These are phyloP conservation scores for Emydomyces testavorans DNA, from an alignment of 2,329 filamentous ascomycete genomes.

Conservation along the genomic window DNA sequence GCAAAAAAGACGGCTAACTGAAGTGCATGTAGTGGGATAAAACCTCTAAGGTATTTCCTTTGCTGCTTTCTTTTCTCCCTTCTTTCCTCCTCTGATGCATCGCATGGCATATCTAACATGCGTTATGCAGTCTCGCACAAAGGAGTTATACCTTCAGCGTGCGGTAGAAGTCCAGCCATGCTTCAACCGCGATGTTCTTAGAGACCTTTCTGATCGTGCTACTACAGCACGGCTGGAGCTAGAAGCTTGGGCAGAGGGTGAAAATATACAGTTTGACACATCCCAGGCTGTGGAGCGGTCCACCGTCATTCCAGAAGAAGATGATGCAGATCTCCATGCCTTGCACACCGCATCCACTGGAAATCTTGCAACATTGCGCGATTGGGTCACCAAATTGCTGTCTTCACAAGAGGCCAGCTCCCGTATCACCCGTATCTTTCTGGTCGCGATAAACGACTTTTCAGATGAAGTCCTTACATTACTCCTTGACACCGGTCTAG, in stretches of 20 bases:
- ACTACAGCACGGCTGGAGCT: slow-evolving; percentile 93
- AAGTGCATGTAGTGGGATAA: slow-evolving; percentile 69
- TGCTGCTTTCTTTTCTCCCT: slow-evolving; percentile 11
- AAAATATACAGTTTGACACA: slow-evolving; percentile 72
- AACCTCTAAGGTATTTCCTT: slow-evolving; percentile 72
- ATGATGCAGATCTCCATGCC: slow-evolving; percentile 78
- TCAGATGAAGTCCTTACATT: slow-evolving; percentile 63
- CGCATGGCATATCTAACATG: slow-evolving; percentile 15
- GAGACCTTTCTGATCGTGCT: slow-evolving; percentile 89
- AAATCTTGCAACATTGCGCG: slow-evolving; percentile 63
- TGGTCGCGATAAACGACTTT: slow-evolving; percentile 78
- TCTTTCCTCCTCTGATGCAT: slow-evolving; percentile 8
- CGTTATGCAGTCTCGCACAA: slow-evolving; percentile 64
- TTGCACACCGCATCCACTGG: slow-evolving; percentile 68
- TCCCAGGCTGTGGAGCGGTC: slow-evolving; percentile 29
- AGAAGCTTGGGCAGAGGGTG: slow-evolving; percentile 92
- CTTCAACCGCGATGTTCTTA: slow-evolving; percentile 95
- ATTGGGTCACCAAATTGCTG: slow-evolving; percentile 64
- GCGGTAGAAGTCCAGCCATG: slow-evolving; percentile 96
- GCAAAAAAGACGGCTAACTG: slow-evolving; percentile 9
- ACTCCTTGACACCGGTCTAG: slow-evolving; percentile 66
- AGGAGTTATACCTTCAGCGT: slow-evolving; percentile 89
- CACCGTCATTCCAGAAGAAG: slow-evolving; percentile 56
- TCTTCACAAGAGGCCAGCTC: slow-evolving; percentile 54
- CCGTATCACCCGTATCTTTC: slow-evolving; percentile 76